Percentiles rank a stretch among this genome's conserved stretches.
Evolutionary conservation across 208 protist genomes (phyloP).

Genomic region (Sergeia podlipaevii): DNA sequence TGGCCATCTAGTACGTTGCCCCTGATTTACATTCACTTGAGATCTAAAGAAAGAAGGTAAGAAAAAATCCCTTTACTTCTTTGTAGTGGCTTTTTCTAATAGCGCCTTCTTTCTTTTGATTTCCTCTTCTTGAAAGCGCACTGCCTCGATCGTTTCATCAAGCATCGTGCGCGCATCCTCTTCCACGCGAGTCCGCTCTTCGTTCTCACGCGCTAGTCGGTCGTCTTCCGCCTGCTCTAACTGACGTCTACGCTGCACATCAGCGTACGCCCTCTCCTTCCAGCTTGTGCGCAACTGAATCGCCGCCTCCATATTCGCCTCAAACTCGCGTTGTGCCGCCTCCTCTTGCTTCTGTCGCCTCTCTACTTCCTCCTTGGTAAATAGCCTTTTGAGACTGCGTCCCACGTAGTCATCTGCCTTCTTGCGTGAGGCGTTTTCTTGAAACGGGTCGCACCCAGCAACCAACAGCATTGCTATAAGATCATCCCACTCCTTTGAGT

Average conservation of each 20-base stretch:
- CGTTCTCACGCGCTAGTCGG: conserved; percentile 54
- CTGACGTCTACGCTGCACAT: conserved; percentile 19
- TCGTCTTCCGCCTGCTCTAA: conserved; percentile 55
- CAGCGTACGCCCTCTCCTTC: conserved; percentile 14
- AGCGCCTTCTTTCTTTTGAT: conserved; percentile 54
- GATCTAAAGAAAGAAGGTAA: not conserved
- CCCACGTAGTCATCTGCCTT: conserved; percentile 78
- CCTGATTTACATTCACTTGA: too few species aligned
- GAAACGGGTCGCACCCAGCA: conserved; percentile 60
- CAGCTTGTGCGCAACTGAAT: conserved; percentile 32
- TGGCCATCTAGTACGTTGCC: not conserved
- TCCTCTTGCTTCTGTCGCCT: conserved; percentile 24
- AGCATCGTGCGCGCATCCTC: conserved; percentile 72
- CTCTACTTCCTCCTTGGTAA: conserved; percentile 67
- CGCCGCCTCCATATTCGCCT: conserved; percentile 35
- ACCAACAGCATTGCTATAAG: conserved; percentile 67
- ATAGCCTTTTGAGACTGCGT: conserved; percentile 70
- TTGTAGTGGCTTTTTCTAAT: conserved; percentile 52
- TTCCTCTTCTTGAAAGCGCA: conserved; percentile 67
- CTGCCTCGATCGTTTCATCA: conserved; percentile 62
- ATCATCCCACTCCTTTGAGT: conserved; percentile 86
- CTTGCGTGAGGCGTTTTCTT: conserved; percentile 79
- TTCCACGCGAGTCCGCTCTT: conserved; percentile 59
- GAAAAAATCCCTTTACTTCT: conserved; percentile 8
- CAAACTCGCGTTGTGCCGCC: conserved; percentile 28